Evolutionary conservation across 2,329 filamentous ascomycete genomes (phyloP).

Genomic region (Fusarium chaquense): DNA sequence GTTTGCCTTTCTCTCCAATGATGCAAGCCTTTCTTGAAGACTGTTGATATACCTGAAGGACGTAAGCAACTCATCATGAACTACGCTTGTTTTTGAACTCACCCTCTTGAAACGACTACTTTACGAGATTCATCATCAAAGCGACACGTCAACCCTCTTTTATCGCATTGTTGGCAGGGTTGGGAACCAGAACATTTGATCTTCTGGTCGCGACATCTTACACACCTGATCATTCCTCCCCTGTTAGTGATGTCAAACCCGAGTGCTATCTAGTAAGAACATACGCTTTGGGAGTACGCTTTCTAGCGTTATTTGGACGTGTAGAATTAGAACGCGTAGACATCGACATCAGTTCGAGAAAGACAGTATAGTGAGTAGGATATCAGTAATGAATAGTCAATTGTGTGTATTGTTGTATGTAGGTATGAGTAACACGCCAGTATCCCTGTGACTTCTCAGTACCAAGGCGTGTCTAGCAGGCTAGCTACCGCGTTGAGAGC

Average conservation of each 20-base stretch:
- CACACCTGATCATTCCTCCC: constrained; percentile 14
- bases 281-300: constrained; percentile 36
- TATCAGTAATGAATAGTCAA: background rate
- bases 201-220: constrained; percentile 40
- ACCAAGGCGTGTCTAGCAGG: background rate
- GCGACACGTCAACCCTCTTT: constrained; percentile 20
- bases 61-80: background rate
- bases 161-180: constrained; percentile 35
- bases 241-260: background rate
- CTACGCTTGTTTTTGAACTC: background rate
- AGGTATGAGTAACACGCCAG: background rate
- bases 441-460: background rate
- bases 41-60: constrained; percentile 28
- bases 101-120: constrained; percentile 37
- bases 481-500: constrained; percentile 16
- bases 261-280: background rate
- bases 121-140: constrained; percentile 37
- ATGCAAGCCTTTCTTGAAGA: constrained; percentile 30
- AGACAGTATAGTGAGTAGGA: background rate
- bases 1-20: constrained; percentile 6
- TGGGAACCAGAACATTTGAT: constrained; percentile 35
- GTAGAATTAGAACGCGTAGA: constrained; percentile 13
- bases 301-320: constrained; percentile 29
- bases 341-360: constrained; percentile 14
- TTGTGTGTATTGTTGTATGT: constrained; percentile 22